These are phyloP conservation scores for Aechmea fasciata DNA, from an alignment of 176 grass and related monocot species.

Conservation along the genomic window DNA sequence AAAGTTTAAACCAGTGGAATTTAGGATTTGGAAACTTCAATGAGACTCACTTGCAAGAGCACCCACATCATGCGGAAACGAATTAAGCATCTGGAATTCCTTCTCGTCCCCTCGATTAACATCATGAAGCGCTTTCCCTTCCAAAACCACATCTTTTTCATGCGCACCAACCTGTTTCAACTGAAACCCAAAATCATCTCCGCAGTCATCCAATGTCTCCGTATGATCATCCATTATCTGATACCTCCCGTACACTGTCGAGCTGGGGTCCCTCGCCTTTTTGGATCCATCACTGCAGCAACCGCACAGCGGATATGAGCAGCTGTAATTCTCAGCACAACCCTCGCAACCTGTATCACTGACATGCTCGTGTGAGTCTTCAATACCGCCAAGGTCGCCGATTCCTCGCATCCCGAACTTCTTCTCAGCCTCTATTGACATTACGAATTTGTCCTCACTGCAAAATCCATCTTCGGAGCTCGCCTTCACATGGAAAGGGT, in stretches of 20 bases:
- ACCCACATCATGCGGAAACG: not conserved
- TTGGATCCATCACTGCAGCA: slow-evolving; percentile 38
- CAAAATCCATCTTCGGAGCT: slow-evolving; percentile 17
- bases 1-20: not conserved
- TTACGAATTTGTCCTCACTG: slow-evolving; percentile 68
- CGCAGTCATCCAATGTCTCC: slow-evolving; percentile 67
- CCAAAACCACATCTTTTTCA: slow-evolving; percentile 23
- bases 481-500: slow-evolving; percentile 34
- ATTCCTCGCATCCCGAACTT: slow-evolving; percentile 14
- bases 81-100: slow-evolving; percentile 40
- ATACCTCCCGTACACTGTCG: slow-evolving; percentile 68
- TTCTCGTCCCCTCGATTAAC: slow-evolving; percentile 15
- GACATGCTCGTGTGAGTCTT: slow-evolving; percentile 27
- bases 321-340: slow-evolving; percentile 54
- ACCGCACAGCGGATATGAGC: slow-evolving; percentile 58
- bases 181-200: slow-evolving; percentile 26
- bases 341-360: slow-evolving; percentile 28
- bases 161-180: slow-evolving; percentile 19
- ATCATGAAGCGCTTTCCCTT: slow-evolving; percentile 26
- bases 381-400: slow-evolving; percentile 12
- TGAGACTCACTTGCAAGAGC: slow-evolving; percentile 22
- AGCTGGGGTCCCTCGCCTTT: slow-evolving; percentile 32
- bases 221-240: slow-evolving; percentile 88
- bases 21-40: not conserved
- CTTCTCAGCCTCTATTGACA: slow-evolving; percentile 22